phyloP scores from a whole-genome alignment of 371 early-diverging fungal species.

The Phascolomyces articulosus region DNA sequence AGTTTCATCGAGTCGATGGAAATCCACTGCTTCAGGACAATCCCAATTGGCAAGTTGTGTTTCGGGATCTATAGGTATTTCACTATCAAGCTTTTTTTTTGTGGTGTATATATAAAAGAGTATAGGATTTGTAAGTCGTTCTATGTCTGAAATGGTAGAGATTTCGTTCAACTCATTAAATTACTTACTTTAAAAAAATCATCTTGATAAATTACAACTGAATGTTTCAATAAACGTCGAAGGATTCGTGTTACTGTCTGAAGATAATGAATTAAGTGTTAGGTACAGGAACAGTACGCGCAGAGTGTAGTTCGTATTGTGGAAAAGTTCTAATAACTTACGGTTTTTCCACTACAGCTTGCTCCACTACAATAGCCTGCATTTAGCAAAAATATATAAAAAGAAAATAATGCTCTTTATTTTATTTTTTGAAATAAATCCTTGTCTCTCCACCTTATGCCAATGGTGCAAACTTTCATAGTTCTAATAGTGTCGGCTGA shows the following conservation, averaged over 20 bases:
- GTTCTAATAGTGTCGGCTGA: too few relatives aligned
- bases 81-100: constrained; percentile 49
- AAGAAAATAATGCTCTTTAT: too few relatives aligned
- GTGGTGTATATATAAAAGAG: too few relatives aligned
- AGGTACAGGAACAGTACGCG: not conserved
- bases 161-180: too few relatives aligned
- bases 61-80: constrained; percentile 69
- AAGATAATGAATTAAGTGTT: not conserved
- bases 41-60: constrained; percentile 84
- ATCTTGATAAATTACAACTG: constrained; percentile 80
- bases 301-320: not conserved
- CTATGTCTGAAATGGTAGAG: too few relatives aligned
- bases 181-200: constrained; percentile 76
- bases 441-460: constrained; percentile 23
- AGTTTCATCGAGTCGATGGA: constrained; percentile 42
- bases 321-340: constrained; percentile 18
- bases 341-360: constrained; percentile 72
- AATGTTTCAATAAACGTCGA: constrained; percentile 58
- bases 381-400: not conserved
- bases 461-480: constrained; percentile 23
- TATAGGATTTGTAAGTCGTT: too few relatives aligned
- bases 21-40: constrained; percentile 80
- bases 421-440: not conserved
- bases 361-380: constrained; percentile 43
- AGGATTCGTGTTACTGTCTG: constrained; percentile 70